A percentile compares a stretch with the other conserved stretches of the same genome.
phyloP scores from a whole-genome alignment of 1,284 basidiomycete genomes.

The Mycocalia duriaeana region DNA sequence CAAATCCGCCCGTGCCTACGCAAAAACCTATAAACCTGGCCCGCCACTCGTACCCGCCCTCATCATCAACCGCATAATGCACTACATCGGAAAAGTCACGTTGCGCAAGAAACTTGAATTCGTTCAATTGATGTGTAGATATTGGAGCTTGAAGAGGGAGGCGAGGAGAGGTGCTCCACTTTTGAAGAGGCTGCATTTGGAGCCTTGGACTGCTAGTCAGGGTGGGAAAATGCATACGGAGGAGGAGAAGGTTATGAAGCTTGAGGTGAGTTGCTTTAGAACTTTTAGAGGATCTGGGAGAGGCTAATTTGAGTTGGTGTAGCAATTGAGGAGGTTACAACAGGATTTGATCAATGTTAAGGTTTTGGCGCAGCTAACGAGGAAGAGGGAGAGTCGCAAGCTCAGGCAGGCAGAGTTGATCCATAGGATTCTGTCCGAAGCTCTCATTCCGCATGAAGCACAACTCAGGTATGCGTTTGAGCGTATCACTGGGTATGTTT shows the following conservation, averaged over 20 bases:
- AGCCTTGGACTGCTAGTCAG: slow-evolving; percentile 91
- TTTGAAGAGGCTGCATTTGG: slow-evolving; percentile 89
- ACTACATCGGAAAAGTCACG: slow-evolving; percentile 72
- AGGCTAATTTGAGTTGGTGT: slow-evolving; percentile 7
- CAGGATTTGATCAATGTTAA: slow-evolving; percentile 77
- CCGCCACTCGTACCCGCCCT: slow-evolving; percentile 74
- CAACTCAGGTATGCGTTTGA: slow-evolving; percentile 65
- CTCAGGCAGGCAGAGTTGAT: slow-evolving; percentile 69
- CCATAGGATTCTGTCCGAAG: slow-evolving; percentile 58
- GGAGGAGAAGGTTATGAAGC: slow-evolving; percentile 80
- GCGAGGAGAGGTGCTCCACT: slow-evolving; percentile 89
- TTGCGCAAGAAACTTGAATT: slow-evolving; percentile 79
- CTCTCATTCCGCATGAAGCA: slow-evolving; percentile 66
- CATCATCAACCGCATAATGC: slow-evolving; percentile 71
- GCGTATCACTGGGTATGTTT: slow-evolving; percentile 61
- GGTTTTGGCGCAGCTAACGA: slow-evolving; percentile 66
- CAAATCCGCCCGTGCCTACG: slow-evolving; percentile 76
- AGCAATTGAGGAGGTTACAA: slow-evolving; percentile 71
- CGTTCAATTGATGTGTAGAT: slow-evolving; percentile 77
- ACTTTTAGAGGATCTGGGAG: not conserved
- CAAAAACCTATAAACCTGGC: slow-evolving; percentile 75
- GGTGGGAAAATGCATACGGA: slow-evolving; percentile 67
- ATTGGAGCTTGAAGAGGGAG: slow-evolving; percentile 97
- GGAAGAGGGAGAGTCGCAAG: slow-evolving; percentile 85
- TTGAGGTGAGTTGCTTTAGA: slow-evolving; percentile 52